Percentiles rank a stretch among this genome's conserved stretches.
phyloP scores from a whole-genome alignment of 108 stramenopile genomes.

The Hondaea fermentalgiana region DNA sequence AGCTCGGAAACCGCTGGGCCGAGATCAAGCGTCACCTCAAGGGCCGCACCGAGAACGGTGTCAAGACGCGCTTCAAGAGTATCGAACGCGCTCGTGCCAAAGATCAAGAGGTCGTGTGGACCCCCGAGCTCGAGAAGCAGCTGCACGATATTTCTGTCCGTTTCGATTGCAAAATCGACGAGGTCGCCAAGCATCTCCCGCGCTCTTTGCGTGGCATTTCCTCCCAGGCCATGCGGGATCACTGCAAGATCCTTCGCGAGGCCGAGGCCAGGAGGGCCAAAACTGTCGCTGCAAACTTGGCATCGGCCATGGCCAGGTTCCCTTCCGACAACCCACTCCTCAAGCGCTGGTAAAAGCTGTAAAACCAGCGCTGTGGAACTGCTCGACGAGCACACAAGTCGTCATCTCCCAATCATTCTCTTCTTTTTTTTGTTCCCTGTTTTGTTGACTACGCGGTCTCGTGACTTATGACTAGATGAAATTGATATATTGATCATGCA shows the following conservation, averaged over 20 bases:
- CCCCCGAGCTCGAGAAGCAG: not conserved
- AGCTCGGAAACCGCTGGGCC: slow-evolving; percentile 37
- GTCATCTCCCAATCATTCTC: not conserved
- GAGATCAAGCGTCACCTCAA: slow-evolving; percentile 57
- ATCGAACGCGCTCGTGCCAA: not conserved
- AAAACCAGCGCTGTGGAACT: too few species aligned
- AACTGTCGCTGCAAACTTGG: not conserved
- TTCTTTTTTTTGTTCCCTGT: too few species aligned
- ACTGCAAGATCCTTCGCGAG: slow-evolving; percentile 3
- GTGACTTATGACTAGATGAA: too few species aligned
- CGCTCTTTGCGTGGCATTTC: not conserved
- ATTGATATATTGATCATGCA: too few species aligned
- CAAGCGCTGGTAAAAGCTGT: not conserved
- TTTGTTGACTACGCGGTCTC: too few species aligned
- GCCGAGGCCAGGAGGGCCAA: not conserved
- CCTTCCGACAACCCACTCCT: not conserved
- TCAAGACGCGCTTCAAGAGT: slow-evolving; percentile 54
- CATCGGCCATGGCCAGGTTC: not conserved
- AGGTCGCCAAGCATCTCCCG: slow-evolving; percentile 7
- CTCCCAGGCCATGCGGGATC: slow-evolving; percentile 9
- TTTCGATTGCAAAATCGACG: slow-evolving; percentile 5
- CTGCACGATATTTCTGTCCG: not conserved
- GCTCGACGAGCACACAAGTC: too few species aligned
- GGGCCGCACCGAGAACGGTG: slow-evolving; percentile 59
- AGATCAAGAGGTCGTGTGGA: not conserved